phyloP scores from a whole-genome alignment of 169 alveolate genomes.

The Eimeria brunetti region DNA sequence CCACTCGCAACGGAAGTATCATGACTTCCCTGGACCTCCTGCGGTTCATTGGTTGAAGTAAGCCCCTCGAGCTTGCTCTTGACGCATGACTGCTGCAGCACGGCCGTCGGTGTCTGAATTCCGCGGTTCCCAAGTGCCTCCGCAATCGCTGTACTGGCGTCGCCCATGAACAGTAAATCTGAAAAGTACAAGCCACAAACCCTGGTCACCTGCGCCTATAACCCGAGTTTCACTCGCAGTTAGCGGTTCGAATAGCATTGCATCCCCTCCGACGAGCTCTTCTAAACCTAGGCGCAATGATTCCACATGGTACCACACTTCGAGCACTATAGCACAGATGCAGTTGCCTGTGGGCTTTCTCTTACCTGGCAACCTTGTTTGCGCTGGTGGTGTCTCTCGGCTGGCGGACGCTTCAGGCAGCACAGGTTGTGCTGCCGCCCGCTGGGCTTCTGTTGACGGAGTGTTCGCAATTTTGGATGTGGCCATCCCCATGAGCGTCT shows the following conservation, averaged over 20 bases:
- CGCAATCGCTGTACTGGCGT: constrained; percentile 60
- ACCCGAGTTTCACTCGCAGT: neutral
- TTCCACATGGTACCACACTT: neutral
- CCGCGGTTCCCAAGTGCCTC: constrained; percentile 59
- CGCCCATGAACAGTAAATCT: constrained; percentile 65
- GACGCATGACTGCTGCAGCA: constrained; percentile 28
- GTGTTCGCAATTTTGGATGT: constrained; percentile 18
- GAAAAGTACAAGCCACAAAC: neutral
- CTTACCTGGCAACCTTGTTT: constrained; percentile 53
- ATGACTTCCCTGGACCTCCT: neutral
- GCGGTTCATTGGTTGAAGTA: constrained; percentile 39
- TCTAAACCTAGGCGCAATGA: neutral
- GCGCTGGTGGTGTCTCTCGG: constrained; percentile 43
- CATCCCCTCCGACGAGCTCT: neutral
- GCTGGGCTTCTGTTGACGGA: constrained; percentile 23
- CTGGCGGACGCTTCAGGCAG: constrained; percentile 30
- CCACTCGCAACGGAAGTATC: neutral
- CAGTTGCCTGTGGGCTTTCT: neutral
- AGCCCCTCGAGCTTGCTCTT: constrained; percentile 47
- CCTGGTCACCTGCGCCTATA: neutral
- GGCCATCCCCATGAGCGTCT: constrained; percentile 65
- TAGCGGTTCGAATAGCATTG: neutral
- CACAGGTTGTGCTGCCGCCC: constrained; percentile 53
- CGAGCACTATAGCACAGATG: neutral
- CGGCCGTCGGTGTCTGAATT: constrained; percentile 62